Conservation (phyloP, 345 rosid species). For the Eucalyptus marginata region DNA sequence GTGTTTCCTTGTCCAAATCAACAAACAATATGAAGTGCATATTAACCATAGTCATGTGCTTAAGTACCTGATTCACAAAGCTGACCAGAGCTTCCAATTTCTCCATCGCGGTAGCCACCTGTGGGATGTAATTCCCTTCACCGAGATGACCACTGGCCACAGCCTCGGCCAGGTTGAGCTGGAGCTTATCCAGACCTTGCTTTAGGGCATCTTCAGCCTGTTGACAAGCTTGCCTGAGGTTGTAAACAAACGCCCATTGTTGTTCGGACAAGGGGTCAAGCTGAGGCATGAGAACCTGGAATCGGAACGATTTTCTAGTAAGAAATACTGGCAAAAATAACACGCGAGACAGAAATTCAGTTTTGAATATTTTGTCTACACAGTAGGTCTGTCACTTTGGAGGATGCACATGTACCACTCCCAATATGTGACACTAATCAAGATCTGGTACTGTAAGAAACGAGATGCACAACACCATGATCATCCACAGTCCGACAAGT, state of each 20-base stretch:
- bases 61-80: slow-evolving; percentile 66
- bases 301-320: background rate
- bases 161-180: slow-evolving; percentile 49
- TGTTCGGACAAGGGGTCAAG: slow-evolving; percentile 58
- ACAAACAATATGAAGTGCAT: background rate
- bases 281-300: slow-evolving; percentile 68
- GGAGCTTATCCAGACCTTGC: slow-evolving; percentile 91
- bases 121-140: slow-evolving; percentile 45
- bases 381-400: background rate
- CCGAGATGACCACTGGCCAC: slow-evolving; percentile 55
- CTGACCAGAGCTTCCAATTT: slow-evolving; percentile 66
- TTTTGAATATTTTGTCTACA: background rate
- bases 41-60: background rate
- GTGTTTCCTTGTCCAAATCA: background rate
- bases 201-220: slow-evolving; percentile 97
- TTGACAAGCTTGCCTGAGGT: slow-evolving; percentile 59
- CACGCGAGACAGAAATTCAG: background rate
- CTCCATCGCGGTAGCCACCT: slow-evolving; percentile 52
- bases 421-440: background rate
- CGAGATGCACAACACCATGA: background rate
- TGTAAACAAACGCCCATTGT: slow-evolving; percentile 35
- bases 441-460: background rate
- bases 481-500: background rate
- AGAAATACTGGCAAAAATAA: background rate
- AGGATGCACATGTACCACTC: background rate